phyloP scores from a whole-genome alignment of 2,329 filamentous ascomycete species.

The Microsporum canis region DNA sequence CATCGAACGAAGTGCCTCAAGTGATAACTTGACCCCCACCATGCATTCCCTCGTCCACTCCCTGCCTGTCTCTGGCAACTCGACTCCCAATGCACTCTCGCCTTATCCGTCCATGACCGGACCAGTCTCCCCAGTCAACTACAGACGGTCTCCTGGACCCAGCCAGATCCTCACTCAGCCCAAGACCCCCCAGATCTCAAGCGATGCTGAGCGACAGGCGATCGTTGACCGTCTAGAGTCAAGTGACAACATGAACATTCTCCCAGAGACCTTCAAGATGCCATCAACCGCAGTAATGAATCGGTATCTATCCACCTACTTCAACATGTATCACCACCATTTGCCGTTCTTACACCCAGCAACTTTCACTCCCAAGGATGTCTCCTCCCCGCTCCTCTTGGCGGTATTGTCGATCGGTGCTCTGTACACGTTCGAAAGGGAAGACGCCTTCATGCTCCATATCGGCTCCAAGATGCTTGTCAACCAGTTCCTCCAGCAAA shows the following conservation, averaged over 20 bases:
- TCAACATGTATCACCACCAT: conserved; percentile 93
- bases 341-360: conserved; percentile 88
- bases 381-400: conserved; percentile 71
- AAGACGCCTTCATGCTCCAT: conserved; percentile 92
- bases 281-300: conserved; percentile 73
- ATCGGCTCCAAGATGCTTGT: conserved; percentile 96
- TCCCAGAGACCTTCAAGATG: conserved; percentile 81
- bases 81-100: conserved; percentile 61
- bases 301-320: conserved; percentile 89
- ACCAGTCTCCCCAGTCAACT: conserved; percentile 57
- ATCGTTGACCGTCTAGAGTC: conserved; percentile 78
- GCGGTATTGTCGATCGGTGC: conserved; percentile 92
- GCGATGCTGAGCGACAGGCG: conserved; percentile 71
- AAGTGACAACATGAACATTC: conserved; percentile 67
- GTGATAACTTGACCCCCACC: conserved; percentile 52
- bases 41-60: conserved; percentile 64
- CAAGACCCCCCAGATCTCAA: conserved; percentile 66
- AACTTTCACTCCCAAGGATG: conserved; percentile 71
- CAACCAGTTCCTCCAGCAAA: conserved; percentile 93
- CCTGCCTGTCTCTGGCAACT: conserved; percentile 55
- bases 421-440: conserved; percentile 91
- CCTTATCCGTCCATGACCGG: conserved; percentile 59
- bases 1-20: conserved; percentile 51
- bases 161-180: conserved; percentile 53
- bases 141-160: conserved; percentile 57